Percentiles rank a stretch among this genome's conserved stretches.
Evolutionary conservation across 371 early-diverging fungal genomes (phyloP).

Genomic region (Mortierella sp.): DNA sequence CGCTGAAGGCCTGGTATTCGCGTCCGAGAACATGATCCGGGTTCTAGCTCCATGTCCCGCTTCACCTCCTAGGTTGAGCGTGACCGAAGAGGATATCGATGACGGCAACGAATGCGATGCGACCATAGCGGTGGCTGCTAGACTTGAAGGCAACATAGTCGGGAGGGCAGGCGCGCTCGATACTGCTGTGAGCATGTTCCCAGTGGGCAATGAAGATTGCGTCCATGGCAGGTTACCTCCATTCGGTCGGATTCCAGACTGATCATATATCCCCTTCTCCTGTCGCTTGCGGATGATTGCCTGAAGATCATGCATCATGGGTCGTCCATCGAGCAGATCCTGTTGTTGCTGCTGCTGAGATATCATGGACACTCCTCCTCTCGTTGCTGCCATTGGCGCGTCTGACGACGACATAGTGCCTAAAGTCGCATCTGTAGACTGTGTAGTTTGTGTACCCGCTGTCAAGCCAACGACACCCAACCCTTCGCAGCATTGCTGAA

Average conservation of each 20-base stretch:
- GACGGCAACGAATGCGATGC: neutral
- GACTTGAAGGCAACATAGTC: neutral
- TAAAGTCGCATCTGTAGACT: neutral
- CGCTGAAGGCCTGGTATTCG: neutral
- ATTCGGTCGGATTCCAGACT: conserved; percentile 26
- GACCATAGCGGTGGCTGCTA: neutral
- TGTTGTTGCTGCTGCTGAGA: conserved; percentile 16
- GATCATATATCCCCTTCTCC: conserved; percentile 32
- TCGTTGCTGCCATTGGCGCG: neutral
- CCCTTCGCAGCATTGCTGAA: conserved; percentile 14
- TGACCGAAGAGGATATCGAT: neutral
- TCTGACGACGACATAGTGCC: neutral
- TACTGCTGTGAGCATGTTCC: no score
- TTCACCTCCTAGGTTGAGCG: neutral
- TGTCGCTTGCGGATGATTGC: conserved; percentile 33
- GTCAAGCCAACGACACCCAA: neutral
- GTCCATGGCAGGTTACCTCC: conserved; percentile 8
- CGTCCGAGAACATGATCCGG: neutral
- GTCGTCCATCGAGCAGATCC: conserved; percentile 5
- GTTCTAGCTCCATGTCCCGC: neutral
- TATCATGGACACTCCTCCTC: neutral
- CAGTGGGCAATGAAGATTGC: neutral
- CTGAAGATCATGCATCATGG: conserved; percentile 24
- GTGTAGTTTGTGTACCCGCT: neutral
- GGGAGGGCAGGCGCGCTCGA: no score